Evolutionary conservation across 2,329 filamentous ascomycete species (phyloP), one percentile per base, ranked within the genome.

Genomic region (Pseudogymnoascus sp.): DNA sequence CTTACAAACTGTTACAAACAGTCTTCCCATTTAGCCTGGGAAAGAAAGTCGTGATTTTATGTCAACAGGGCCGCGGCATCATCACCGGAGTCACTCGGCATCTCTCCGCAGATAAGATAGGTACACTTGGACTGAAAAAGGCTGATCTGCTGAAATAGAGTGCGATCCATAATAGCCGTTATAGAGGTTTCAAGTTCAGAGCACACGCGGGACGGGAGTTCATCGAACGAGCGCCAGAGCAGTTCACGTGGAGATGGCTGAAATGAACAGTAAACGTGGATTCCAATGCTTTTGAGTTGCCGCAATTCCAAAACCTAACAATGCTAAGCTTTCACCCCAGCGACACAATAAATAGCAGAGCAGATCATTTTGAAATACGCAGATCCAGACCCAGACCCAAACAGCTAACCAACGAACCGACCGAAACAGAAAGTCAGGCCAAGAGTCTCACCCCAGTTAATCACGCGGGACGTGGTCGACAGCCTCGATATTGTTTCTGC

Each of bases 1-100:
- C 43, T 50, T 50, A 50, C 43, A 50, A 50, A 50, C 43, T 16
- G 25, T 50, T 50, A 30, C 43, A 50, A 50, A 50, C 14, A 28
- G 2, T 14, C 25, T 18, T 12, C 5, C 30, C 43, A 30, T 50
- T 50, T 18, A 50, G 43, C 25, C 43, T 50, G 43, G 43, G 41
- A 18, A 25, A 30, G 25, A 6, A 50, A 50, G 43, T 50, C 43
- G 25, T 50, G 43, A 30, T 30, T 30, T 50, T 50, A 50, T 30
- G 25, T 12, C 4, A 6, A 50, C 9, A 16, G 14, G 14, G 20
- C 12, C 1, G 22, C 30, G 6, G 30, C 6, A 7, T 12, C 41
- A 47, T 47, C 25, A 30, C 7, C 22, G 43, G 22, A 30, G 43
- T 22, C 43, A 30, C 25, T 30, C 43, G 43, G 43, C 43, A 50